A percentile compares a stretch with the other conserved stretches of the same genome.
phyloP scores from a whole-genome alignment of 768 basidiomycete genomes.

The Tylopilus sp. region DNA sequence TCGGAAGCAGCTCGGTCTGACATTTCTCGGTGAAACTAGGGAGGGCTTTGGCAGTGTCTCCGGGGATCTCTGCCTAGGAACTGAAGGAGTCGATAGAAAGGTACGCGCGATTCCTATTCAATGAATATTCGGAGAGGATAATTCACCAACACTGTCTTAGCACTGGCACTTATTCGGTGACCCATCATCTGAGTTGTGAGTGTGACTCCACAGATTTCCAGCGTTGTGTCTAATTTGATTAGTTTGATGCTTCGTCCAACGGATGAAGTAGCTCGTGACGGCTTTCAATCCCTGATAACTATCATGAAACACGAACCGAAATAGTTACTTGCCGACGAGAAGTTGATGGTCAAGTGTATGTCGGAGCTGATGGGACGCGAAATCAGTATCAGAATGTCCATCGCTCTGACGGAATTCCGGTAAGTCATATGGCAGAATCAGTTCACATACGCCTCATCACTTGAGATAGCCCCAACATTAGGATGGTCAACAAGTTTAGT shows the following conservation, averaged over 20 bases:
- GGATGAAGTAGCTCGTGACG: no score
- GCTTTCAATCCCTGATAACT: not conserved
- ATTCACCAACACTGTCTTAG: slow-evolving; percentile 5
- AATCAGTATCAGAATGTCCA: slow-evolving; percentile 29
- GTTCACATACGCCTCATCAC: slow-evolving; percentile 3
- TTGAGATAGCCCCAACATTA: slow-evolving; percentile 40
- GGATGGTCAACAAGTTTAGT: slow-evolving; percentile 44
- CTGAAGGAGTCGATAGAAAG: slow-evolving; percentile 27
- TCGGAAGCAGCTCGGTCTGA: slow-evolving; percentile 39
- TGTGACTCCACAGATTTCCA: not conserved
- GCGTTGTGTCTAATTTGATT: not conserved
- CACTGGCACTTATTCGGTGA: slow-evolving; percentile 24
- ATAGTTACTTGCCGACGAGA: slow-evolving; percentile 16
- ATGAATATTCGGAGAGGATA: not conserved
- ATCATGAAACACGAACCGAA: slow-evolving; percentile 7
- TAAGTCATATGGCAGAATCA: slow-evolving; percentile 9
- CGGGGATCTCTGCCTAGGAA: slow-evolving; percentile 36
- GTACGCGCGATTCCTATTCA: slow-evolving; percentile 9
- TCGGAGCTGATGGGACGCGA: slow-evolving; percentile 26
- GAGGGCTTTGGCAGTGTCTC: slow-evolving; percentile 25
- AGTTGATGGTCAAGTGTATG: slow-evolving; percentile 30
- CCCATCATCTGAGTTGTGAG: slow-evolving; percentile 5
- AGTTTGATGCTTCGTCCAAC: slow-evolving; percentile 8
- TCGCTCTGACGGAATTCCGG: slow-evolving; percentile 28
- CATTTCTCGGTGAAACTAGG: slow-evolving; percentile 40